Base-by-base conservation (phyloP, 345 rosid species). In the Viola odorata region DNA sequence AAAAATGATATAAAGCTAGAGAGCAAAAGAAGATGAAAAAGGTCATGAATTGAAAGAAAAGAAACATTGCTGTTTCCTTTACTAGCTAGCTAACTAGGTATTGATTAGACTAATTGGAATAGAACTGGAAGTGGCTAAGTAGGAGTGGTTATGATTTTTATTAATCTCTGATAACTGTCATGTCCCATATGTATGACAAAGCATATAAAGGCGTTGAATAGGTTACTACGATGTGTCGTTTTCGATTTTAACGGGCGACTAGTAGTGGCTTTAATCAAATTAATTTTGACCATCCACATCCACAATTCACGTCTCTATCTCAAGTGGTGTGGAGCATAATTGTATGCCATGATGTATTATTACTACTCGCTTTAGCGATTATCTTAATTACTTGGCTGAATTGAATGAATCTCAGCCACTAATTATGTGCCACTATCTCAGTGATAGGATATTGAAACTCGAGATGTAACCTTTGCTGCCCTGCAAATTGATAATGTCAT, bases 91-190 rank as follows among this genome's bases (percentile, higher is more conserved):
- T 54, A n/a, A 37, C 39, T 38, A 55, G 39, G 59, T 45, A 53
- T 7, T 60, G 76, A 66, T 66, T 60, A 66, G 75, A 66, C 69
- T 41, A 59, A 8, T 53, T 13, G 45, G 12, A 57, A 3, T 47
- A 50, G 57, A 13, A 44, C 39, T 48, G 8, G 44, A 54, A 50
- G 50, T 37, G 49, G 41, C 65, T 47, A 16, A 39, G 54, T 60
- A 15, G 50, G 13, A 4, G 11, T 47, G 50, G 50, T n/a, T 47
- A 47, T 47, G n/a, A 47, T 11, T 45, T 45, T 58, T 57, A n/a
- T 58, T 63, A 56, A 40, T 73, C 74, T 73, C 50, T 66, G n/a
- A n/a, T 69, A 71, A 65, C 13, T n/a, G 40, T 14, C 66, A 49
- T 65, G 61, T 60, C 62, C 69, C 51, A 61, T 42, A 45, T 41